Conservation (phyloP, 148 eudicot species). For the Salicornia ramosissima region DNA sequence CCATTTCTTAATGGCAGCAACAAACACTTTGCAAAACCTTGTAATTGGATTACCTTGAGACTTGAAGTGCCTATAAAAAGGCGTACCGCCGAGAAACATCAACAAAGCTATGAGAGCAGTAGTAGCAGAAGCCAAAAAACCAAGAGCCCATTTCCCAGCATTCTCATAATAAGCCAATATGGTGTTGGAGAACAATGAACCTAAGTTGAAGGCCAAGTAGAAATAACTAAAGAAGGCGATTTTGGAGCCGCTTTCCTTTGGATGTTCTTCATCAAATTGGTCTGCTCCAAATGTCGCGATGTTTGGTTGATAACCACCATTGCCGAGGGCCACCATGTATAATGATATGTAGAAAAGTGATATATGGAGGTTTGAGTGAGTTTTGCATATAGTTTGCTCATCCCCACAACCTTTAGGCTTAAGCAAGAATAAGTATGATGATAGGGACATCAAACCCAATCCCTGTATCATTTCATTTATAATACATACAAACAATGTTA, state of each 20-base stretch:
- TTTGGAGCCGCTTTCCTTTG: conserved; percentile 49
- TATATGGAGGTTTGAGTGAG: conserved; percentile 35
- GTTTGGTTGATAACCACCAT: conserved; percentile 80
- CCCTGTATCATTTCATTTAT: conserved; percentile 59
- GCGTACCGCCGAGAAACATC: conserved; percentile 53
- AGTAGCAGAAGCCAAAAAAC: conserved; percentile 60
- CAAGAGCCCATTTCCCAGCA: conserved; percentile 55
- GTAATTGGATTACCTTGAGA: conserved; percentile 58
- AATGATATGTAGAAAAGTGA: conserved; percentile 48
- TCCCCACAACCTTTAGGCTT: conserved; percentile 63
- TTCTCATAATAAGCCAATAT: conserved; percentile 62
- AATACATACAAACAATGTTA: neutral
- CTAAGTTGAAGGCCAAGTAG: conserved; percentile 64
- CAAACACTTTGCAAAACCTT: conserved; percentile 50
- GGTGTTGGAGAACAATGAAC: conserved; percentile 69
- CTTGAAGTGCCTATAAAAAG: conserved; percentile 51
- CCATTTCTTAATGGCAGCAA: conserved; percentile 48
- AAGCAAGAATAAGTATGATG: conserved; percentile 56
- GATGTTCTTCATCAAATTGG: conserved; percentile 61
- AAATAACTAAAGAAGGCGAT: conserved; percentile 70
- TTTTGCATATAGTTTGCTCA: conserved; percentile 37
- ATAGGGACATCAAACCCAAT: conserved; percentile 41
- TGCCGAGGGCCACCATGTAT: conserved; percentile 65
- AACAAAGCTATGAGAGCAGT: conserved; percentile 40
- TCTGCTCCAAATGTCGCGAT: conserved; percentile 81